Conservation (phyloP, 148 eudicot species). For the Vaccinium myrtillus region DNA sequence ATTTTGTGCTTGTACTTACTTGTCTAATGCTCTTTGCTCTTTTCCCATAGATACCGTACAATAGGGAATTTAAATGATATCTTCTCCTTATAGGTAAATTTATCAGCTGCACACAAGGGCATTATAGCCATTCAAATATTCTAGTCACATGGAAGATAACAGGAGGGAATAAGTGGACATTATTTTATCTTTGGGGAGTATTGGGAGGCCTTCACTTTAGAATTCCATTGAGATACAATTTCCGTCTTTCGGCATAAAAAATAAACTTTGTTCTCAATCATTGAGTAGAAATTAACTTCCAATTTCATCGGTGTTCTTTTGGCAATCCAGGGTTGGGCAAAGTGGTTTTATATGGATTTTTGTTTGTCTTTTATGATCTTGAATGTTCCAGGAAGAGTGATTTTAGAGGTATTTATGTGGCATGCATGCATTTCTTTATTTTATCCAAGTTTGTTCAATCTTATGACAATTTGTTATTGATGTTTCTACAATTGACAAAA, state of each 20-base stretch:
- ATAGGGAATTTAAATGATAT: background rate
- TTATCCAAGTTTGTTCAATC: background rate
- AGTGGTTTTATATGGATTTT: background rate
- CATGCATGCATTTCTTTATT: background rate
- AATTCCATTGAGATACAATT: background rate
- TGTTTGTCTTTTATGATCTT: background rate
- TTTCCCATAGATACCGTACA: background rate
- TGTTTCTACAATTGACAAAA: background rate
- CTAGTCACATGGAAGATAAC: background rate
- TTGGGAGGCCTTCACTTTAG: constrained; percentile 2
- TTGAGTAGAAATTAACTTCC: constrained; percentile 10
- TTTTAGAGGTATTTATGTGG: background rate
- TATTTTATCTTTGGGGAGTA: background rate
- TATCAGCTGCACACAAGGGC: background rate
- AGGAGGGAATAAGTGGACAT: background rate
- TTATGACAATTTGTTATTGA: background rate
- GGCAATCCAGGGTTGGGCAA: background rate
- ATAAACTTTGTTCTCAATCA: background rate
- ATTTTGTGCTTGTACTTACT: background rate
- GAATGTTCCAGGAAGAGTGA: background rate
- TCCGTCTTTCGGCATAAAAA: background rate
- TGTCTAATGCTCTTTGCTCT: background rate
- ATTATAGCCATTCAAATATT: background rate
- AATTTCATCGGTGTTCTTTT: background rate
- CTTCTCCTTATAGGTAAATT: background rate